Conservation (phyloP, 2,329 filamentous ascomycete species). For the Aureobasidium melanogenum region DNA sequence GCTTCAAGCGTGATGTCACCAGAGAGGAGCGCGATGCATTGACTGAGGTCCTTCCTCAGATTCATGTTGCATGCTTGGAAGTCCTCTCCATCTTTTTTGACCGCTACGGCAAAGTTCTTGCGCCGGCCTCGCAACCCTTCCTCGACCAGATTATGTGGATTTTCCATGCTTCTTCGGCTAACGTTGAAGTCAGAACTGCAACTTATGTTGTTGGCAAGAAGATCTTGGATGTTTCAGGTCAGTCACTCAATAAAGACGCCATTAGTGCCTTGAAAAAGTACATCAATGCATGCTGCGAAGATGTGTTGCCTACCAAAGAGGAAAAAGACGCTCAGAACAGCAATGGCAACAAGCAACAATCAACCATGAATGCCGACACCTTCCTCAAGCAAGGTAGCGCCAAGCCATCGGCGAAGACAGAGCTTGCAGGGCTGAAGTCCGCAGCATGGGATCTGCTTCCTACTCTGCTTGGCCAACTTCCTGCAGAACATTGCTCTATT, state of each 20-base stretch:
- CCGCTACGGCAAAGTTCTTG: conserved; percentile 49
- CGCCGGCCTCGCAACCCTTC: conserved; percentile 54
- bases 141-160: conserved; percentile 65
- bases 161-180: conserved; percentile 47
- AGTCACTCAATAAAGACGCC: conserved; percentile 56
- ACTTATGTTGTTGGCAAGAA: conserved; percentile 52
- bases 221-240: conserved; percentile 55
- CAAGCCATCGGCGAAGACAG: conserved; percentile 17
- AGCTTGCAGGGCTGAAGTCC: conserved; percentile 39
- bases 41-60: conserved; percentile 61
- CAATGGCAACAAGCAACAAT: conserved; percentile 26
- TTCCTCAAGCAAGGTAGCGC: conserved; percentile 45
- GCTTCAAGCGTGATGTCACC: conserved; percentile 62
- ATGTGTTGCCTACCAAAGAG: conserved; percentile 49
- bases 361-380: conserved; percentile 58
- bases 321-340: conserved; percentile 32
- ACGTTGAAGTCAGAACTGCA: conserved; percentile 47
- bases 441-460: conserved; percentile 57
- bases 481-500: conserved; percentile 59
- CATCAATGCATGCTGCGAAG: conserved; percentile 62
- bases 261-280: conserved; percentile 55
- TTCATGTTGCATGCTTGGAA: conserved; percentile 63
- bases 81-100: conserved; percentile 50
- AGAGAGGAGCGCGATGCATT: conserved; percentile 76
- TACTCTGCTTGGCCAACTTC: conserved; percentile 51